phyloP scores from a whole-genome alignment of 2,329 filamentous ascomycete species.

The Pseudopyrenochaeta lycopersici region DNA sequence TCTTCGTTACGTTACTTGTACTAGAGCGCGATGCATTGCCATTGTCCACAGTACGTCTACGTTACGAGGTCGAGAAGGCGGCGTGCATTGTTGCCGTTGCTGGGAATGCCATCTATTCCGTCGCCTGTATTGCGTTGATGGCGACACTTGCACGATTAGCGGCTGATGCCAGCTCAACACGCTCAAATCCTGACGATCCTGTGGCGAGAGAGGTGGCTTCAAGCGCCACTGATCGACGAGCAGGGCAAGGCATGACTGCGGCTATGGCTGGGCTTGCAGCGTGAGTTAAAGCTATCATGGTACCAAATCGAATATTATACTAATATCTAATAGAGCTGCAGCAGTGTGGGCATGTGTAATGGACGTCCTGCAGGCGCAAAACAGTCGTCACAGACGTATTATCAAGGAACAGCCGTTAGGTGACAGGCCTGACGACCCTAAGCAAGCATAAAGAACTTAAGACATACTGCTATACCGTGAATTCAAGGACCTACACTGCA shows the following conservation, averaged over 20 bases:
- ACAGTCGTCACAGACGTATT: conserved; percentile 7
- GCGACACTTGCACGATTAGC: conserved; percentile 11
- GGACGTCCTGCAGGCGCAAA: conserved; percentile 5
- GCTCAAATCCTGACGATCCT: neutral
- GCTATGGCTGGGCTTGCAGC: conserved; percentile 10
- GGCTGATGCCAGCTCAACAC: conserved; percentile 3
- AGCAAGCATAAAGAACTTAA: conserved; percentile 2
- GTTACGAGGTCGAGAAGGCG: conserved; percentile 13
- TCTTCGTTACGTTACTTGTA: conserved; percentile 8
- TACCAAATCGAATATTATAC: neutral
- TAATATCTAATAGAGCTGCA: neutral
- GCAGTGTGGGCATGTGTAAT: conserved; percentile 8
- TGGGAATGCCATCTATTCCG: conserved; percentile 12
- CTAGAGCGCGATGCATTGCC: conserved; percentile 11
- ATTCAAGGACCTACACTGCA: too few relatives aligned
- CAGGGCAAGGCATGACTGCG: conserved; percentile 11
- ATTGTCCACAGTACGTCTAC: conserved; percentile 7
- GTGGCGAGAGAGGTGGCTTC: conserved; percentile 3
- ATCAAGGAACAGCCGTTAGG: conserved; percentile 1
- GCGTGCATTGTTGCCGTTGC: conserved; percentile 11
- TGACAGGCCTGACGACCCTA: neutral
- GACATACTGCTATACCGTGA: too few relatives aligned
- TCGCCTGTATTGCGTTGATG: conserved; percentile 13
- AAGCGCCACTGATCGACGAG: conserved; percentile 4
- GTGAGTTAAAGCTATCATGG: conserved; percentile 1